Base-by-base conservation (phyloP, 192 early-diverging fungal genomes). In the Coemansia sp. region DNA sequence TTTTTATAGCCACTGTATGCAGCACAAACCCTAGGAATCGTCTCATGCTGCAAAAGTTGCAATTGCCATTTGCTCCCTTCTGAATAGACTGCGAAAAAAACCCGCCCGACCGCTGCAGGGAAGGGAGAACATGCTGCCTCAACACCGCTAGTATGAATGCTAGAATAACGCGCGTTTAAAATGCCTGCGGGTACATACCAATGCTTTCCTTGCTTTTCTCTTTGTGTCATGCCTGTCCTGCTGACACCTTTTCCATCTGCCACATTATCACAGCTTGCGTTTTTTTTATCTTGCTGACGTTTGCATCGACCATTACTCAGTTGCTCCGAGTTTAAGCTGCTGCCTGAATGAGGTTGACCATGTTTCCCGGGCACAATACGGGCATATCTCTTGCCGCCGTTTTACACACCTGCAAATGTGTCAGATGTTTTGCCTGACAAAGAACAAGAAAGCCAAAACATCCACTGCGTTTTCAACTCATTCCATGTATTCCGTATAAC, bases 181-280 rank as follows among this genome's bases (percentile, higher is more conserved):
- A 46, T 46, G 5, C 18, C 12, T 46, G 44, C 39, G 7, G 39
- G 9, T 41, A 30, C 30, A 30, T 30, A 5, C 39, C 12, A n/a
- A 59, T 59, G 57, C 55, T 38, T 35, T 20, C 15, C 35, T 33
- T 58, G 16, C 33, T 59, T 35, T 20, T 21, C 9, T 20, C 20
- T 6, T 35, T 34, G 0, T 59, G 14, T 59, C 26, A 35, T 35
- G 34, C 15, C 18, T 59, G 33, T 59, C 35, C 57, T 36, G 57
- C 57, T 35, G 57, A 59, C 57, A 36, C 57, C 5, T 59, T 59
- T 59, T 59, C 18, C 20, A 55, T 46, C 44, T 46, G 16, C 44
- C 44, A 46, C 16, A 18, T 46, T 46, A 46, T 46, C 7, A 7
- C 10, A 46, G 5, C 21, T 55, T 55, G 2, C 10, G 8, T 59